Percentiles rank a stretch among this genome's conserved stretches.
phyloP scores from a whole-genome alignment of 495 filamentous ascomycete species.

The Xylaria longipes region DNA sequence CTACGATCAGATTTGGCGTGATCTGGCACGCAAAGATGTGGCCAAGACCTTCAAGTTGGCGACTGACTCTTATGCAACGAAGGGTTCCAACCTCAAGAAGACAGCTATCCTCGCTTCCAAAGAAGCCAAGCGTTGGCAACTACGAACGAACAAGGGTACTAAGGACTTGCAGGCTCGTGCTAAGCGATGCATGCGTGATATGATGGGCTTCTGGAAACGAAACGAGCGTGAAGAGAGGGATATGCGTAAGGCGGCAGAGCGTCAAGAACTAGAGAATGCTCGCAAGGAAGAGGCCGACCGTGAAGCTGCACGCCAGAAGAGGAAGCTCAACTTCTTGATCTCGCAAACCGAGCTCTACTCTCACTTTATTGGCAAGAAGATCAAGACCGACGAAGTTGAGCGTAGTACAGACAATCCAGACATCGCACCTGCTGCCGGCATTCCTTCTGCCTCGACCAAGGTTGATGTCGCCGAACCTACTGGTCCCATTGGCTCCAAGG shows the following conservation, averaged over 20 bases:
- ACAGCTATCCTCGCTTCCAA: conserved; percentile 97
- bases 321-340: conserved; percentile 99
- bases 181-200: conserved; percentile 98
- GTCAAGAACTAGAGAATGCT: conserved; percentile 94
- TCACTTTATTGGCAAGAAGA: conserved; percentile 99
- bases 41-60: conserved; percentile 89
- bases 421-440: conserved; percentile 54
- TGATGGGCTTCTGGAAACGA: conserved; percentile 99
- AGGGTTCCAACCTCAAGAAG: conserved; percentile 92
- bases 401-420: conserved; percentile 82
- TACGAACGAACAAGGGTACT: conserved; percentile 95
- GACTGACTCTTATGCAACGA: conserved; percentile 77
- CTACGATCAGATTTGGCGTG: conserved; percentile 97
- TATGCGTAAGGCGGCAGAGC: conserved; percentile 89
- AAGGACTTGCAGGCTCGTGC: conserved; percentile 97
- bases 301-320: conserved; percentile 94
- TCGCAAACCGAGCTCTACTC: conserved; percentile 98
- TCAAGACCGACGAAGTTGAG: conserved; percentile 94
- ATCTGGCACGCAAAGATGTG: conserved; percentile 91
- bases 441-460: conserved; percentile 52
- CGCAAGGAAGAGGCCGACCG: conserved; percentile 96
- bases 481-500: conserved; percentile 66
- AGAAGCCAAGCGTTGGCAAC: conserved; percentile 96
- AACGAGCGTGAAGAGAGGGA: conserved; percentile 98
- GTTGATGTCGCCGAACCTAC: conserved; percentile 66